Evolutionary conservation across 257 asterid genomes (phyloP).

Genomic region (Ocimum tenuiflorum): DNA sequence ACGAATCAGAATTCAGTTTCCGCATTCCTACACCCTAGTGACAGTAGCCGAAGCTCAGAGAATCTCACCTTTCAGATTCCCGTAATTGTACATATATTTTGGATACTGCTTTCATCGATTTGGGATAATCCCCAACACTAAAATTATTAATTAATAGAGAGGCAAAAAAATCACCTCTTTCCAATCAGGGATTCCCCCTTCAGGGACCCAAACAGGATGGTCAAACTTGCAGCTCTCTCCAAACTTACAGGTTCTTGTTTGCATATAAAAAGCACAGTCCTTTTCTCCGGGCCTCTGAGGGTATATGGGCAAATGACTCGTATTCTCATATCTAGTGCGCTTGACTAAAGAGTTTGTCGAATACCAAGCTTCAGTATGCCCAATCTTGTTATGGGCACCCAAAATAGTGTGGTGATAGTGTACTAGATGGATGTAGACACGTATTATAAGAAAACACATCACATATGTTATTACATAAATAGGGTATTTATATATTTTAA

Average conservation of each 20-base stretch:
- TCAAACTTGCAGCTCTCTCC: constrained; percentile 99
- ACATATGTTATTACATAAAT: constrained; percentile 33
- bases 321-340: constrained; percentile 92
- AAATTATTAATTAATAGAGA: no score
- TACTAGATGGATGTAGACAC: constrained; percentile 81
- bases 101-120: no score
- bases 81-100: no score
- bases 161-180: constrained; percentile 89
- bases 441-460: constrained; percentile 38
- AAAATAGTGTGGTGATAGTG: constrained; percentile 75
- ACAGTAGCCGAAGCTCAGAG: no score
- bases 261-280: constrained; percentile 99
- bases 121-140: no score
- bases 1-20: no score
- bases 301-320: constrained; percentile 84
- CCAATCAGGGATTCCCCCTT: constrained; percentile 99
- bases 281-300: constrained; percentile 99
- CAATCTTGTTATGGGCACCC: constrained; percentile 76
- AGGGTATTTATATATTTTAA: constrained; percentile 24
- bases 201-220: constrained; percentile 99
- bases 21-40: no score
- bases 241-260: constrained; percentile 96
- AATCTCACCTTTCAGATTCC: no score
- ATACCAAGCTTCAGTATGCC: constrained; percentile 96
- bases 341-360: constrained; percentile 77